Base-by-base conservation (phyloP, 2,329 filamentous ascomycete species). In the Colletotrichum acutatum region DNA sequence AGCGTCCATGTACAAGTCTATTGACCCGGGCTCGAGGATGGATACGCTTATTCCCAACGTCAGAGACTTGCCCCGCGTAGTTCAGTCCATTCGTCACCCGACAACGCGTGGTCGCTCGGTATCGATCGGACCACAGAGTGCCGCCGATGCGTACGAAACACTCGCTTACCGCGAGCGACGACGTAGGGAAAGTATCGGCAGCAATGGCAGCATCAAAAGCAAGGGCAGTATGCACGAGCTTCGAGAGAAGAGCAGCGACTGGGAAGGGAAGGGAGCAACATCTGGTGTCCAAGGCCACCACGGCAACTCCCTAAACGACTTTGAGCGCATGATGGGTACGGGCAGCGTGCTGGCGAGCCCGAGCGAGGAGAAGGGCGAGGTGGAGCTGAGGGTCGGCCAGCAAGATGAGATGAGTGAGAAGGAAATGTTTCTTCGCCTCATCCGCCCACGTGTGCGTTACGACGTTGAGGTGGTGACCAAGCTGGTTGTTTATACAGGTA, bases 381-480 rank as follows among this genome's bases (percentile, higher is more conserved):
- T 79, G 53, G 84, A 86, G 37, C 74, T 77, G 60, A 78, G 75
- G 11, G 82, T 84, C 2, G 82, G 83, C 14, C 83, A 84, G 28
- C 85, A 86, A 61, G 85, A 89, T 57, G 87, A 89, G 76, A 78
- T 89, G 30, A 91, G 91, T 60, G 92, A 95, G 81, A 89, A 88
- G 76, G 93, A 97, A 80, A 92, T 98, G 81, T 98, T 98, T 82
- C 93, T 92, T 57, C 91, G 89, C 79, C 87, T 98, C 68, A 92
- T 95, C 75, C 94, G 93, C 83, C 95, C 97, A 61, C 91, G 97
- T 76, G 95, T 98, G 72, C 89, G 95, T 77, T 99, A 98, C 79
- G 97, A 99, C 83, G 96, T 98, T n/a, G 97, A 99, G 83, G 96
- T 99, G 52, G 93, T 99, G 49, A 98, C 97, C 5, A 98, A 98